Evolutionary conservation across 2,329 filamentous ascomycete species (phyloP).

Genomic region (Nemania serpens): DNA sequence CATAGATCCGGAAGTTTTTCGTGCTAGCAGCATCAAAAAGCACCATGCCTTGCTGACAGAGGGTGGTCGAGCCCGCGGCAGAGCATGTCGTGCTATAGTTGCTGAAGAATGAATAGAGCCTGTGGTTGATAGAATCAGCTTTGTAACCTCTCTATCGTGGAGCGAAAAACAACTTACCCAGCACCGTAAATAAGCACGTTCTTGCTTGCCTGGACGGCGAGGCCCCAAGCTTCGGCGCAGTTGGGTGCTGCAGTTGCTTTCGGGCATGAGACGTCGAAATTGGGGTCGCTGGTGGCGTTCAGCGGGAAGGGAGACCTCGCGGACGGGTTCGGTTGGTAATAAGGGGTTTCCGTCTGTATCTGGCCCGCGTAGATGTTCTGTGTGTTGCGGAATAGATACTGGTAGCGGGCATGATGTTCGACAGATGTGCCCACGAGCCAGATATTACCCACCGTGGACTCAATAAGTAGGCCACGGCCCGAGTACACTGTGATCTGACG

Average conservation of each 20-base stretch:
- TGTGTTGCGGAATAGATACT: slow-evolving; percentile 68
- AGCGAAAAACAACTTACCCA: slow-evolving; percentile 46
- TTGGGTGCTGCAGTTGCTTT: slow-evolving; percentile 38
- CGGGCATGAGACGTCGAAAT: slow-evolving; percentile 55
- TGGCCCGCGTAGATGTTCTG: slow-evolving; percentile 67
- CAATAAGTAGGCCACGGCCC: slow-evolving; percentile 55
- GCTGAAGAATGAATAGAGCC: slow-evolving; percentile 69
- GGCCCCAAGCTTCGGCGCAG: slow-evolving; percentile 67
- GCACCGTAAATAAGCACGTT: slow-evolving; percentile 66
- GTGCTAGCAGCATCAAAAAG: slow-evolving; percentile 34
- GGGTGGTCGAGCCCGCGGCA: slow-evolving; percentile 45
- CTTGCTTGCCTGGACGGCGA: slow-evolving; percentile 62
- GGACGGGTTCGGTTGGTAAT: slow-evolving; percentile 69
- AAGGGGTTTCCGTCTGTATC: slow-evolving; percentile 72
- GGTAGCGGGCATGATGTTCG: slow-evolving; percentile 69
- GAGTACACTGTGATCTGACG: slow-evolving; percentile 55
- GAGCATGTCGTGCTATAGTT: slow-evolving; percentile 61
- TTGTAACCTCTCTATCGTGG: too few species aligned
- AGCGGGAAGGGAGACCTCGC: slow-evolving; percentile 61
- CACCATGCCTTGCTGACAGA: slow-evolving; percentile 53
- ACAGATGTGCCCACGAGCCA: slow-evolving; percentile 69
- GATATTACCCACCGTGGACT: slow-evolving; percentile 49
- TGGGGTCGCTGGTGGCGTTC: slow-evolving; percentile 52
- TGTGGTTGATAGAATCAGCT: slow-evolving; percentile 11
- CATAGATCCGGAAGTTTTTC: slow-evolving; percentile 35